Evolutionary conservation across 2,329 filamentous ascomycete genomes (phyloP).

Genomic region (Botrytis pseudocinerea): DNA sequence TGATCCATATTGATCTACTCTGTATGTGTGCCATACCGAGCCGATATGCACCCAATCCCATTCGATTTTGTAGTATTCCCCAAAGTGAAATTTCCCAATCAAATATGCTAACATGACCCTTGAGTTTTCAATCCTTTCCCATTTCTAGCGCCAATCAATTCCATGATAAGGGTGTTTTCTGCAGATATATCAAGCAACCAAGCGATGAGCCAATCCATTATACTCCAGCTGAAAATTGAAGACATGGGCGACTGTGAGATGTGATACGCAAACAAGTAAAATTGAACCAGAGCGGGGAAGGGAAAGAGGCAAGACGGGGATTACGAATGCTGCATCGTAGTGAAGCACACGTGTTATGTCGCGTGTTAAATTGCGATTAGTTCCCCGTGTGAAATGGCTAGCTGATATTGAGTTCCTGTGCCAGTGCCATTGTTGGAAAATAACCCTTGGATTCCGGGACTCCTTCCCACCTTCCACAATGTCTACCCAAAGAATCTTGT

Average conservation of each 20-base stretch:
- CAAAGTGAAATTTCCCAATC: slow-evolving; percentile 3
- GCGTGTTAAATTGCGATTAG: neutral
- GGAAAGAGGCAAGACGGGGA: neutral
- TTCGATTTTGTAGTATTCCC: slow-evolving; percentile 19
- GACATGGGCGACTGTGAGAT: neutral
- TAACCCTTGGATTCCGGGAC: slow-evolving; percentile 36
- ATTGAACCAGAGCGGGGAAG: neutral
- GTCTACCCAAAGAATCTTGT: slow-evolving; percentile 31
- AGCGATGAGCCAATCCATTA: slow-evolving; percentile 16
- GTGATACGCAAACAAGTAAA: slow-evolving; percentile 5
- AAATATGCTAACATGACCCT: slow-evolving; percentile 5
- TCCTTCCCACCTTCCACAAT: slow-evolving; percentile 41
- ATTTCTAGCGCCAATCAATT: slow-evolving; percentile 19
- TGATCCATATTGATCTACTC: neutral
- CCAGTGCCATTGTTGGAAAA: slow-evolving; percentile 37
- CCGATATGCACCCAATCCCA: neutral
- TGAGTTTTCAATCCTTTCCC: slow-evolving; percentile 11
- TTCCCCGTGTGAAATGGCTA: slow-evolving; percentile 7
- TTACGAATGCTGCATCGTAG: neutral
- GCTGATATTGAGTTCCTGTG: slow-evolving; percentile 40
- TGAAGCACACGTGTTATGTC: neutral
- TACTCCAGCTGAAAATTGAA: slow-evolving; percentile 12
- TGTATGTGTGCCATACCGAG: neutral
- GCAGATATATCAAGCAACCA: slow-evolving; percentile 1
- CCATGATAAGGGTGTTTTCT: neutral